phyloP scores from a whole-genome alignment of 2,329 filamentous ascomycete species.

The Aspergillaceae sp. region DNA sequence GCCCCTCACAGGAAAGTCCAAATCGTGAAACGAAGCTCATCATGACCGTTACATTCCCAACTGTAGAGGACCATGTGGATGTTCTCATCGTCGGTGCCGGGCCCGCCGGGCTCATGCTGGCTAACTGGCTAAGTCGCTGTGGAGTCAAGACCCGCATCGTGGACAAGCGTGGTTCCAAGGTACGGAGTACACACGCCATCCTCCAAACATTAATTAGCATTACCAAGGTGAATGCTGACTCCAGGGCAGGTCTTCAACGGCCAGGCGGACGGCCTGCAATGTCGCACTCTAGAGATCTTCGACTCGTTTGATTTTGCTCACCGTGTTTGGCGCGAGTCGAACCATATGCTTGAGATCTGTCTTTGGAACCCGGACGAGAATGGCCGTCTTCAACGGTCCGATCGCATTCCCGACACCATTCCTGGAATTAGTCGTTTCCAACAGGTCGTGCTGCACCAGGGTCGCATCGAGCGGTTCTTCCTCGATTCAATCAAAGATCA shows the following conservation, averaged over 20 bases:
- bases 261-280: slow-evolving; percentile 50
- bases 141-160: slow-evolving; percentile 10
- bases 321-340: slow-evolving; percentile 41
- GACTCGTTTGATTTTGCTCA: slow-evolving; percentile 62
- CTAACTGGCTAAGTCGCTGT: slow-evolving; percentile 5
- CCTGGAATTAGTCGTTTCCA: slow-evolving; percentile 55
- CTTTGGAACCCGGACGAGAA: slow-evolving; percentile 51
- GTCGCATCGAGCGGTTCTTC: slow-evolving; percentile 60
- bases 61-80: slow-evolving; percentile 3
- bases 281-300: slow-evolving; percentile 62
- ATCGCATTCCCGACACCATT: slow-evolving; percentile 55
- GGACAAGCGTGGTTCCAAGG: slow-evolving; percentile 8
- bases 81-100: slow-evolving; percentile 12
- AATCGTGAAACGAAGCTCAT: no score
- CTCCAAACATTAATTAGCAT: no score
- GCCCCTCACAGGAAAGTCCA: no score
- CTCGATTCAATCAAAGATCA: slow-evolving; percentile 52
- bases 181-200: no score
- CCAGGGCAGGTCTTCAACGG: slow-evolving; percentile 13
- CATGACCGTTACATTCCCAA: no score
- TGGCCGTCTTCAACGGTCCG: slow-evolving; percentile 50
- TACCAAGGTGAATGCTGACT: slow-evolving; percentile 1
- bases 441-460: slow-evolving; percentile 62
- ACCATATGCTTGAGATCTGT: slow-evolving; percentile 19
- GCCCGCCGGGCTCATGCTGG: slow-evolving; percentile 10